Evolutionary conservation across 2,329 filamentous ascomycete species (phyloP).

Genomic region (Exophiala aquamarina): DNA sequence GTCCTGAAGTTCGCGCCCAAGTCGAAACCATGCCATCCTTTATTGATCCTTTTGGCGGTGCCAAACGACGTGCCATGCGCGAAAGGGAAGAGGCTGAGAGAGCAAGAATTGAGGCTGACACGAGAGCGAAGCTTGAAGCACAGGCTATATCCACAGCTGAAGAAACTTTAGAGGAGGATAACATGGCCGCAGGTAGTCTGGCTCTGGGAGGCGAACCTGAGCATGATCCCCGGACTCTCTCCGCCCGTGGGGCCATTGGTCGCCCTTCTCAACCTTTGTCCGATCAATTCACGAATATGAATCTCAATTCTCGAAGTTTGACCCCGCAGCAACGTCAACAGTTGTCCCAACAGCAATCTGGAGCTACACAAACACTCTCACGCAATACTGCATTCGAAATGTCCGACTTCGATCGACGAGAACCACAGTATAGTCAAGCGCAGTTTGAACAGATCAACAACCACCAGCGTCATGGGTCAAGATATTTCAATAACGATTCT

Average conservation of each 20-base stretch:
- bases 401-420: conserved; percentile 52
- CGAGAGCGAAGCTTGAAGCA: conserved; percentile 52
- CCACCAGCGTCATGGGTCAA: conserved; percentile 78
- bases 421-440: conserved; percentile 65
- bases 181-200: conserved; percentile 78
- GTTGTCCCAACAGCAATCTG: conserved; percentile 63
- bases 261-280: conserved; percentile 65
- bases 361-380: conserved; percentile 45
- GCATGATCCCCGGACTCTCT: conserved; percentile 53
- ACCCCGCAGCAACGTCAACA: conserved; percentile 79
- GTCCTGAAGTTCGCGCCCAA: conserved; percentile 50
- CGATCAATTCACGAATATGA: conserved; percentile 53
- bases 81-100: conserved; percentile 67
- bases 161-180: conserved; percentile 63
- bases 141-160: conserved; percentile 33
- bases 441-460: conserved; percentile 54
- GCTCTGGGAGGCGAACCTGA: conserved; percentile 93
- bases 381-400: conserved; percentile 29
- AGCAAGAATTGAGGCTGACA: conserved; percentile 54
- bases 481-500: conserved; percentile 79
- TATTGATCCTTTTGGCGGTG: conserved; percentile 79
- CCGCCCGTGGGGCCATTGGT: conserved; percentile 62
- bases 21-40: conserved; percentile 68
- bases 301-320: conserved; percentile 69
- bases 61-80: conserved; percentile 74